phyloP scores from a whole-genome alignment of 2,329 filamentous ascomycete species.

The Aspergillus texensis region DNA sequence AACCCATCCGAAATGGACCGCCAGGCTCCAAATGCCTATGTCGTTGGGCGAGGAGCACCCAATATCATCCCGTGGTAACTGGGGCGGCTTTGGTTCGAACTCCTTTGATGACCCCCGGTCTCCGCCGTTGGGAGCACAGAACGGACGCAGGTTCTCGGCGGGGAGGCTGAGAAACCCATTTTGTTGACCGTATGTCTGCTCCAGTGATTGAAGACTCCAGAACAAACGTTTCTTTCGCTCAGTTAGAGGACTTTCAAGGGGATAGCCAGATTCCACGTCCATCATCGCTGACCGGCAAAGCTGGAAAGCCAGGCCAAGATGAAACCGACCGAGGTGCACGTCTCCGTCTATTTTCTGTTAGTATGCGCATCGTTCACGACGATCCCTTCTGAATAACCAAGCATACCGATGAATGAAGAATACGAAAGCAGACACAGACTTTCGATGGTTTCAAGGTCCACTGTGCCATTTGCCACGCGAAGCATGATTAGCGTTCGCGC shows the following conservation, averaged over 20 bases:
- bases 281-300: slow-evolving; percentile 56
- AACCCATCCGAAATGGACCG: slow-evolving; percentile 54
- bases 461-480: slow-evolving; percentile 54
- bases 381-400: not conserved
- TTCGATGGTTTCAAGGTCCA: slow-evolving; percentile 54
- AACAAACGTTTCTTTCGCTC: slow-evolving; percentile 56
- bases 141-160: slow-evolving; percentile 45
- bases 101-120: slow-evolving; percentile 27
- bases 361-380: not conserved
- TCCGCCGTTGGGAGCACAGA: slow-evolving; percentile 28
- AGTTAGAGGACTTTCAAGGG: slow-evolving; percentile 33
- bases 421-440: slow-evolving; percentile 56
- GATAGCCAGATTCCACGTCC: slow-evolving; percentile 48
- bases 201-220: slow-evolving; percentile 55
- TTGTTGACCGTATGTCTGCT: slow-evolving; percentile 55
- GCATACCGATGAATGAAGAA: slow-evolving; percentile 53
- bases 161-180: slow-evolving; percentile 48
- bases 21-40: slow-evolving; percentile 55
- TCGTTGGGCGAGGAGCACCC: slow-evolving; percentile 46
- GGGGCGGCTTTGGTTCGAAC: slow-evolving; percentile 41
- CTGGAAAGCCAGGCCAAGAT: slow-evolving; percentile 54
- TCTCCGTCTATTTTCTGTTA: slow-evolving; percentile 47
- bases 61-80: slow-evolving; percentile 49
- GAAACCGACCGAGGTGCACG: slow-evolving; percentile 53
- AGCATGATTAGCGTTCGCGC: slow-evolving; percentile 47